These are phyloP conservation scores for Botryobasidium botryosum DNA, from an alignment of 768 basidiomycete genomes.

Conservation along the genomic window DNA sequence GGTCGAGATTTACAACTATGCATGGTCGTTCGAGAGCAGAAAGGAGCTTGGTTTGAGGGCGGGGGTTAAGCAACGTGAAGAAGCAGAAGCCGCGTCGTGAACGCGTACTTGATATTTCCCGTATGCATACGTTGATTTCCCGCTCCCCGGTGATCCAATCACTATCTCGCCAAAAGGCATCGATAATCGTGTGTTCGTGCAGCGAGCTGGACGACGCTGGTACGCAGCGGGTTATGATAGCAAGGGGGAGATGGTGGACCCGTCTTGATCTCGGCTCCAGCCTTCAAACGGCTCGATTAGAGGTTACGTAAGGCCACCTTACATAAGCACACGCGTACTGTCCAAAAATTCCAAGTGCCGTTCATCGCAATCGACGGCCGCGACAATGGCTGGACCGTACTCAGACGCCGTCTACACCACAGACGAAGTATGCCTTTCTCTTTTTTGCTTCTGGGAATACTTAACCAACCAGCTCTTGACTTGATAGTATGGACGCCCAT, in stretches of 20 bases:
- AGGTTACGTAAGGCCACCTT: too few species aligned
- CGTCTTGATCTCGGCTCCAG: too few species aligned
- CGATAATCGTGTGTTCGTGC: not conserved
- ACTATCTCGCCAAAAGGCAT: slow-evolving; percentile 87
- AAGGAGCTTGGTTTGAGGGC: slow-evolving; percentile 36
- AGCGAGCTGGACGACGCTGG: too few species aligned
- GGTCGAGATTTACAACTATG: slow-evolving; percentile 87
- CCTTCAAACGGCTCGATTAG: too few species aligned
- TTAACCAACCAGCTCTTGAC: not conserved
- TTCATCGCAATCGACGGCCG: too few species aligned
- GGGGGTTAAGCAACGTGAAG: too few species aligned
- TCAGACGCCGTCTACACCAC: slow-evolving; percentile 78
- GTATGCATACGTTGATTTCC: slow-evolving; percentile 78
- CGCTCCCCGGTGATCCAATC: slow-evolving; percentile 71
- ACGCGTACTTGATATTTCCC: slow-evolving; percentile 49
- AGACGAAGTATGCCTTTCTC: slow-evolving; percentile 43
- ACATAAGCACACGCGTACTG: too few species aligned
- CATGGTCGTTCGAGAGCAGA: slow-evolving; percentile 74
- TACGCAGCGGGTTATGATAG: too few species aligned
- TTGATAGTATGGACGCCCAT: slow-evolving; percentile 78
- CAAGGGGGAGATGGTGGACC: too few species aligned
- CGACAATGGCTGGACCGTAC: too few species aligned
- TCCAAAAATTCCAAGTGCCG: too few species aligned
- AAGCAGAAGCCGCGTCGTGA: not conserved
- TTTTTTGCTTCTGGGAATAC: not conserved